A percentile compares a stretch with the other conserved stretches of the same genome.
phyloP scores from a whole-genome alignment of 2,329 filamentous ascomycete species.

The Grosmannia serpens region DNA sequence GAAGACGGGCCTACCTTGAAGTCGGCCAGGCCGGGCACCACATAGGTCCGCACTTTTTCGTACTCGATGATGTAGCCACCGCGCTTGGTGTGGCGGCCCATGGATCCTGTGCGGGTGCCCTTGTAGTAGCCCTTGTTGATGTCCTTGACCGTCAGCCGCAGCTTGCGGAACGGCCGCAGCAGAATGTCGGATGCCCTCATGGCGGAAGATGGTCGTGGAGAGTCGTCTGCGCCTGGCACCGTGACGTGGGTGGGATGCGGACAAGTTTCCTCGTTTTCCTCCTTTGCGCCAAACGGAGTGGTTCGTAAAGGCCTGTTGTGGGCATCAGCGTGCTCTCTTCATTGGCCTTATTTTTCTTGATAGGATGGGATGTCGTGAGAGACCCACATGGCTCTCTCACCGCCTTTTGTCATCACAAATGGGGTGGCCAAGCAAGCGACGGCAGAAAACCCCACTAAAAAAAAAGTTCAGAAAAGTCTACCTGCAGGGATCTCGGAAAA shows the following conservation, averaged over 20 bases:
- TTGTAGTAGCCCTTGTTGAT: conserved; percentile 95
- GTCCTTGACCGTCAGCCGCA: conserved; percentile 82
- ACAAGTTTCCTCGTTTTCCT: not conserved
- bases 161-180: conserved; percentile 57
- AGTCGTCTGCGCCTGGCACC: not conserved
- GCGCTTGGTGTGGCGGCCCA: conserved; percentile 73
- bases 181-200: conserved; percentile 62
- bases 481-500: not conserved
- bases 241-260: not conserved
- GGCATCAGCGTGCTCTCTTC: not conserved
- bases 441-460: conserved; percentile 13
- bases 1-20: conserved; percentile 49
- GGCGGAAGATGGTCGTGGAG: conserved; percentile 13
- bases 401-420: conserved; percentile 7
- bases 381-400: conserved; percentile 1
- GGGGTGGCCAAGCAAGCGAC: not conserved
- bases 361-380: not conserved
- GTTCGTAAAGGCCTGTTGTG: not conserved
- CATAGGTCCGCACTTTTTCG: conserved; percentile 82
- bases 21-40: conserved; percentile 52
- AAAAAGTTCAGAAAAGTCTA: conserved; percentile 5
- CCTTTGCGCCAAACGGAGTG: not conserved
- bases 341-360: not conserved
- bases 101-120: conserved; percentile 77
- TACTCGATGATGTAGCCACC: conserved; percentile 80